These are phyloP conservation scores for Grammothele lineata DNA, from an alignment of 768 basidiomycete genomes.

Conservation along the genomic window DNA sequence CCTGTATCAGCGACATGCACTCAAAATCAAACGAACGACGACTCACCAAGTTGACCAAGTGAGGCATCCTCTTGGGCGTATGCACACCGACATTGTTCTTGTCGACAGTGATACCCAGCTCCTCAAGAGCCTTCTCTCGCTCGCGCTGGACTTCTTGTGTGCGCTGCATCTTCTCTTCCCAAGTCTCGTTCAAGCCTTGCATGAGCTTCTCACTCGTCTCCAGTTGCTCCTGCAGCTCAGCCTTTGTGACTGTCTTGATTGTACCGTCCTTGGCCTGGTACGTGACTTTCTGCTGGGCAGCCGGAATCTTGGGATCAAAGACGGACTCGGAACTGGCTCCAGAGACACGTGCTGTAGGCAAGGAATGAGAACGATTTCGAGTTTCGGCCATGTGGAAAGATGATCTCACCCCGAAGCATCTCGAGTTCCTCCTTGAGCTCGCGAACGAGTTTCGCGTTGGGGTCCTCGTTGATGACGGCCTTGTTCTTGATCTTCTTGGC, in stretches of 20 bases:
- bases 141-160: conserved; percentile 96
- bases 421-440: conserved; percentile 99
- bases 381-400: no score
- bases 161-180: conserved; percentile 90
- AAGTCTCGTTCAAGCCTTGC: conserved; percentile 90
- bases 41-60: conserved; percentile 88
- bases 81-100: conserved; percentile 96
- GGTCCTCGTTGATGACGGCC: conserved; percentile 98
- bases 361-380: no score
- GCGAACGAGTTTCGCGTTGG: conserved; percentile 96
- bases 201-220: conserved; percentile 93
- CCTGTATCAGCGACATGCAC: no score
- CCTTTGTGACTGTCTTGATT: conserved; percentile 94
- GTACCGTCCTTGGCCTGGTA: conserved; percentile 91
- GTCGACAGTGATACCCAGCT: conserved; percentile 96
- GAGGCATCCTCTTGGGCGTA: conserved; percentile 97
- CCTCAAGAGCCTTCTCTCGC: conserved; percentile 95
- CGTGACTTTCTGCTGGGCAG: conserved; percentile 92
- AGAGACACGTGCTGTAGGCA: conserved; percentile 62
- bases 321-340: conserved; percentile 64
- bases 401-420: conserved; percentile 67
- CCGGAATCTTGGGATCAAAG: conserved; percentile 86
- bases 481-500: conserved; percentile 99
- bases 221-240: conserved; percentile 96
- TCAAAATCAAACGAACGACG: no score